Evolutionary conservation across 2,329 filamentous ascomycete species (phyloP).

Genomic region (Microdochium nivale): DNA sequence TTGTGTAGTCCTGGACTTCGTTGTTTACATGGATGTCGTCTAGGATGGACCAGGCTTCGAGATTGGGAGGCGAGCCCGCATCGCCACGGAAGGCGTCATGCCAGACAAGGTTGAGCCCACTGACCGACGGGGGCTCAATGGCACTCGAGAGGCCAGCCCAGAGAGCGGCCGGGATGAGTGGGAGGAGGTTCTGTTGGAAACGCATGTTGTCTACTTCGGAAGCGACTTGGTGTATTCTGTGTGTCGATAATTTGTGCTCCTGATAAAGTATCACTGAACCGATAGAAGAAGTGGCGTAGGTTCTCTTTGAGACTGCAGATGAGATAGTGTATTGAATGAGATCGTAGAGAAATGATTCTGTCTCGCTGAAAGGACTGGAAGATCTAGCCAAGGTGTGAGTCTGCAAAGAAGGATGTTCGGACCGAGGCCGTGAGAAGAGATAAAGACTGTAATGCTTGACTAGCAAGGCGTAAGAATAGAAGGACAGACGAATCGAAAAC

Average conservation of each 20-base stretch:
- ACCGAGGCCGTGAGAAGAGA: neutral
- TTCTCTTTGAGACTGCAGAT: neutral
- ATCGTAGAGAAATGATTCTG: neutral
- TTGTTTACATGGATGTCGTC: constrained; percentile 37
- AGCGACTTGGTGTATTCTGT: neutral
- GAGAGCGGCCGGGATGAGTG: neutral
- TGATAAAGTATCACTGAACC: too few species aligned
- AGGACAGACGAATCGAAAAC: neutral
- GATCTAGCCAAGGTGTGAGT: neutral
- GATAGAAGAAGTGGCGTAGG: neutral
- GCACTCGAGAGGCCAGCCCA: neutral
- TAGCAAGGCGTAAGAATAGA: neutral
- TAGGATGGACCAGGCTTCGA: constrained; percentile 16
- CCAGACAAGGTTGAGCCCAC: constrained; percentile 6
- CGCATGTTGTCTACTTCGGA: neutral
- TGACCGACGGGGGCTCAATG: constrained; percentile 3
- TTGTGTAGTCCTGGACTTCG: constrained; percentile 41
- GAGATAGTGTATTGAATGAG: neutral
- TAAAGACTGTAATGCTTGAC: neutral
- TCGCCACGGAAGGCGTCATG: constrained; percentile 18
- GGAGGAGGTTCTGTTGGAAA: neutral
- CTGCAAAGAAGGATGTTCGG: neutral
- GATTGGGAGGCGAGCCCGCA: constrained; percentile 14
- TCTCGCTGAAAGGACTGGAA: neutral
- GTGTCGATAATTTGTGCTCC: neutral